Evolutionary conservation across 441 rosid species (phyloP).

Genomic region (Melastoma candidum): DNA sequence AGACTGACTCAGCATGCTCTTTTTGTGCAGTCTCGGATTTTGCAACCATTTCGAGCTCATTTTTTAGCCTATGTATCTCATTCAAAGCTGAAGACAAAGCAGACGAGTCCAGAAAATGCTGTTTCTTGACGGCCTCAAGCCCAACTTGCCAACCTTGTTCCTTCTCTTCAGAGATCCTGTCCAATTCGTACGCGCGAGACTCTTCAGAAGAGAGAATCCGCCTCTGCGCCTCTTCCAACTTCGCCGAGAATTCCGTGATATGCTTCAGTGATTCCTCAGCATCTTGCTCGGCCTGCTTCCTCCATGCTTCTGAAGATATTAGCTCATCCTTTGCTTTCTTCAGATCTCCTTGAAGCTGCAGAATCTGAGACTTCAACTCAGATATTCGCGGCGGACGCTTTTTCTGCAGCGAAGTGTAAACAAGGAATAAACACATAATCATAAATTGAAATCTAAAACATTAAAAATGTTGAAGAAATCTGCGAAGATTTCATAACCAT

Average conservation of each 20-base stretch:
- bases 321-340: conserved; percentile 17
- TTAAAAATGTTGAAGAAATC: too few relatives aligned
- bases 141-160: conserved; percentile 7
- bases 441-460: conserved; percentile 3
- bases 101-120: conserved; percentile 3
- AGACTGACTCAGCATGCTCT: conserved; percentile 5
- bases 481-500: too few relatives aligned
- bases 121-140: conserved; percentile 8
- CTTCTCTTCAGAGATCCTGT: neutral
- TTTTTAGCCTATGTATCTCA: conserved; percentile 17
- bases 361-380: conserved; percentile 16
- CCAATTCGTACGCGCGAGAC: neutral
- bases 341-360: conserved; percentile 15
- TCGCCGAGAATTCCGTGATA: conserved; percentile 2
- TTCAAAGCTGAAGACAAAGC: conserved; percentile 13
- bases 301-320: conserved; percentile 9
- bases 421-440: neutral
- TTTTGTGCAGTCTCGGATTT: conserved; percentile 14
- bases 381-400: conserved; percentile 16
- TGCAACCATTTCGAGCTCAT: conserved; percentile 15
- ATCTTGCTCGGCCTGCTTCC: conserved; percentile 15
- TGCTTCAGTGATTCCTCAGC: conserved; percentile 14
- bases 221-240: conserved; percentile 8
- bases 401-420: conserved; percentile 4
- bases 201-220: conserved; percentile 9